Conservation (phyloP, 306 rosid genomes). For the Corylus avellana region DNA sequence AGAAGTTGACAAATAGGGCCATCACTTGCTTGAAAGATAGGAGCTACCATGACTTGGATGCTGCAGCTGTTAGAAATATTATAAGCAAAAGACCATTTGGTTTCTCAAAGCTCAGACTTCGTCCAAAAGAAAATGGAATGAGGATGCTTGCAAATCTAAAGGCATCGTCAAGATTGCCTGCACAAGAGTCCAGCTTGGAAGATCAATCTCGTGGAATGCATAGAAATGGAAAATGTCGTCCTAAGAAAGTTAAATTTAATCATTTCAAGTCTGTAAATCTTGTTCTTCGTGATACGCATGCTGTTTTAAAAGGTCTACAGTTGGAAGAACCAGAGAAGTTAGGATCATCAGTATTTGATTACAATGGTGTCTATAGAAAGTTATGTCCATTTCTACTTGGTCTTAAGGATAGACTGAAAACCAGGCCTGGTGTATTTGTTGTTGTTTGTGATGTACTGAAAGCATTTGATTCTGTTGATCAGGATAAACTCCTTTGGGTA, state of each 20-base stretch:
- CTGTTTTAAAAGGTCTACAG: slow-evolving; percentile 63
- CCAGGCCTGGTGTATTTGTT: slow-evolving; percentile 51
- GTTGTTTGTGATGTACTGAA: slow-evolving; percentile 79
- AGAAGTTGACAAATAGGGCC: slow-evolving; percentile 55
- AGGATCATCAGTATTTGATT: slow-evolving; percentile 92
- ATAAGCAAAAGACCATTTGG: slow-evolving; percentile 72
- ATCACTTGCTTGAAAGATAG: slow-evolving; percentile 51
- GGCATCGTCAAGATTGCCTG: slow-evolving; percentile 62
- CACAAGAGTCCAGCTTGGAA: slow-evolving; percentile 24
- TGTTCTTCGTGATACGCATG: slow-evolving; percentile 67
- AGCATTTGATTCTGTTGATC: slow-evolving; percentile 85
- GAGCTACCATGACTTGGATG: slow-evolving; percentile 55
- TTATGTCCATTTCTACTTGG: slow-evolving; percentile 59
- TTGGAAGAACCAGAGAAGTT: slow-evolving; percentile 61
- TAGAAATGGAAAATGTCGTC: slow-evolving; percentile 20
- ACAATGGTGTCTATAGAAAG: slow-evolving; percentile 74
- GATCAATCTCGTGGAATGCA: slow-evolving; percentile 25
- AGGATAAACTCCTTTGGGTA: slow-evolving; percentile 69
- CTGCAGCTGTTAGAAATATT: slow-evolving; percentile 55
- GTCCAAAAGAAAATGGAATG: slow-evolving; percentile 79
- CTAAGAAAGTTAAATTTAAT: slow-evolving; percentile 26
- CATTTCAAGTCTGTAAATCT: slow-evolving; percentile 63
- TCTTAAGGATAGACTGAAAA: slow-evolving; percentile 37
- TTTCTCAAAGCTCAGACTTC: slow-evolving; percentile 82
- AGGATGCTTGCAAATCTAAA: slow-evolving; percentile 86